Conservation (phyloP, 805 yeast species). For the Pichia cabralensis region DNA sequence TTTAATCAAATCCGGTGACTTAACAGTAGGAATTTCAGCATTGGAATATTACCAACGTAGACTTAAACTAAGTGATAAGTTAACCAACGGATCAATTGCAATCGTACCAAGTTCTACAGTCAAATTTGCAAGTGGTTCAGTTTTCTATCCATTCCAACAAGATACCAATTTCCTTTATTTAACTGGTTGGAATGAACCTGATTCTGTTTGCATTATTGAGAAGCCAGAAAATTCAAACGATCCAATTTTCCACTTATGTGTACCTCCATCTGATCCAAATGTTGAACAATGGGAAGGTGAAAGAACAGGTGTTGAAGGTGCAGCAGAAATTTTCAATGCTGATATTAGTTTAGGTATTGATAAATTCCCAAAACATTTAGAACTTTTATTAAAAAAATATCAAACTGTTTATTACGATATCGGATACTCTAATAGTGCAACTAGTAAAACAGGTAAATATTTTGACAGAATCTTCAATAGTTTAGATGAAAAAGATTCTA, state of each 20-base stretch:
- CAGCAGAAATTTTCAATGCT: constrained; percentile 75
- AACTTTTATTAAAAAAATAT: constrained; percentile 37
- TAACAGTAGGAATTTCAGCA: constrained; percentile 85
- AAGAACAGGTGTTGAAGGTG: constrained; percentile 81
- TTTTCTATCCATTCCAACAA: constrained; percentile 87
- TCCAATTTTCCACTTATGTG: constrained; percentile 59
- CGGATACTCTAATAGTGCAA: constrained; percentile 6
- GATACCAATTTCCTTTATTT: constrained; percentile 79
- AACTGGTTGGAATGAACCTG: constrained; percentile 91
- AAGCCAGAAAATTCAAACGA: constrained; percentile 44
- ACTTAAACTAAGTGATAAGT: constrained; percentile 37
- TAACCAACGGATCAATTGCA: constrained; percentile 60
- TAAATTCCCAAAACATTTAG: constrained; percentile 33
- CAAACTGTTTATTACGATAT: constrained; percentile 48
- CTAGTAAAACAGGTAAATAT: constrained; percentile 2
- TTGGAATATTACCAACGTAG: constrained; percentile 74
- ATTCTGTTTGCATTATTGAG: constrained; percentile 59
- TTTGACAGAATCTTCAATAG: constrained; percentile 15
- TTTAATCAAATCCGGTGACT: constrained; percentile 59
- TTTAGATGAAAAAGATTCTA: constrained; percentile 7
- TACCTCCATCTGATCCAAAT: constrained; percentile 69
- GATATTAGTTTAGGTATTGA: constrained; percentile 55
- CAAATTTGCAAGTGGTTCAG: constrained; percentile 82
- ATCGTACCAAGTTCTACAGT: constrained; percentile 63
- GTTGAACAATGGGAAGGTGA: constrained; percentile 94